A percentile compares a stretch with the other conserved stretches of the same genome.
Conservation (phyloP, 1,139 yeast genomes). For the Geotrichum cucujoidarum region DNA sequence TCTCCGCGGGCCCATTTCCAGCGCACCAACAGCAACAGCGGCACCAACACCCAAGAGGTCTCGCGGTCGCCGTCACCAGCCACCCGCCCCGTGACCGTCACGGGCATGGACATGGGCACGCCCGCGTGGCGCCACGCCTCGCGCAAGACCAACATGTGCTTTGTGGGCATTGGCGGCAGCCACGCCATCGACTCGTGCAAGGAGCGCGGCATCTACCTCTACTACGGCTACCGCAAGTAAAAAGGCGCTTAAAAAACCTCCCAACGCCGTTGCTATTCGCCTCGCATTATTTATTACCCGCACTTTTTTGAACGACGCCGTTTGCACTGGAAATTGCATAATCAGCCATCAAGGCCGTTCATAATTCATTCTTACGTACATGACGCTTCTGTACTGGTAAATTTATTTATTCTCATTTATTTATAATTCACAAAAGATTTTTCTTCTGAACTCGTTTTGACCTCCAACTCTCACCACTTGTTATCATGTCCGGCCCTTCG, state of each 20-base stretch:
- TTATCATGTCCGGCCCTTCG: constrained; percentile 14
- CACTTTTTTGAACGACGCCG: not conserved
- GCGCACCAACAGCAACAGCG: not conserved
- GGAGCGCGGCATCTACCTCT: constrained; percentile 37
- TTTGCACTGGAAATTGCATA: not conserved
- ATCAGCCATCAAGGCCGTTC: not conserved
- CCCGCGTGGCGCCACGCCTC: constrained; percentile 33
- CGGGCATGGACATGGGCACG: constrained; percentile 27
- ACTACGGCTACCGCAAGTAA: constrained; percentile 31
- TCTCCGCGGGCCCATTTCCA: constrained; percentile 10
- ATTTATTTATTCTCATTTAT: not conserved
- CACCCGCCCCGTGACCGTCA: constrained; percentile 21
- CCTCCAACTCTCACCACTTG: not conserved
- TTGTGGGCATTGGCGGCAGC: constrained; percentile 35
- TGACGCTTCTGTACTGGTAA: not conserved
- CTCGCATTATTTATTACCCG: not conserved
- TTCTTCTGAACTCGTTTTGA: not conserved
- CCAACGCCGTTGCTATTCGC: too few relatives aligned
- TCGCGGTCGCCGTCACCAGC: constrained; percentile 6
- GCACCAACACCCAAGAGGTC: too few relatives aligned
- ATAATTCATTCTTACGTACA: too few relatives aligned
- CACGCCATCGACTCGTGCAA: constrained; percentile 29
- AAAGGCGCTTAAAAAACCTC: not conserved
- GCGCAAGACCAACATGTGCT: constrained; percentile 34
- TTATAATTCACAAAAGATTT: too few relatives aligned